Conservation (phyloP, 805 yeast species). For the Ogataea pignaliae region DNA sequence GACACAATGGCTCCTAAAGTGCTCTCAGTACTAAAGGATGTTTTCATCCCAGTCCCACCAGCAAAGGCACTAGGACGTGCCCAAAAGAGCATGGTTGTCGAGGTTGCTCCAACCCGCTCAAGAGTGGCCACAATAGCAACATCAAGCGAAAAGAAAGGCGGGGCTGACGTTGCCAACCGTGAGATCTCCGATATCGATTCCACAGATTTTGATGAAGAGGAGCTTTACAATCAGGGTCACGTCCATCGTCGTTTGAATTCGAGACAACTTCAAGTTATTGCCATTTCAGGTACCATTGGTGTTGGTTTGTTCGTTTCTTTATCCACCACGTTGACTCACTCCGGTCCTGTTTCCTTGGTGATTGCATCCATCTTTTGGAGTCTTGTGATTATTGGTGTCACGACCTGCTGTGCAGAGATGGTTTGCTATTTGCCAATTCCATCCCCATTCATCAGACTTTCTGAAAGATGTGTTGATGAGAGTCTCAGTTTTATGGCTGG, state of each 20-base stretch:
- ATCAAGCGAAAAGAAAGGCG: constrained; percentile 3
- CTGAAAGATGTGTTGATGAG: constrained; percentile 43
- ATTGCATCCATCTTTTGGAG: constrained; percentile 40
- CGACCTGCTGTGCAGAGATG: constrained; percentile 42
- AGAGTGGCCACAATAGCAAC: neutral
- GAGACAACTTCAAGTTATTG: constrained; percentile 44
- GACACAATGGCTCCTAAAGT: constrained; percentile 1
- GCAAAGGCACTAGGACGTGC: constrained; percentile 14
- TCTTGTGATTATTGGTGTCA: constrained; percentile 37
- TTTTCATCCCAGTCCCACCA: constrained; percentile 23
- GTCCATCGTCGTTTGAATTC: constrained; percentile 31
- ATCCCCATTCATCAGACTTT: constrained; percentile 43
- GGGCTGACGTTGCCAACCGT: constrained; percentile 1
- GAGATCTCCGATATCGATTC: constrained; percentile 4
- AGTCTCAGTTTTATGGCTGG: constrained; percentile 44
- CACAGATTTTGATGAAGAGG: constrained; percentile 3
- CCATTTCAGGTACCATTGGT: constrained; percentile 49
- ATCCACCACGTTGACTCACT: constrained; percentile 34
- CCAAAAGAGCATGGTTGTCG: constrained; percentile 8
- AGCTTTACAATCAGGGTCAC: constrained; percentile 12
- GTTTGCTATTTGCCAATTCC: constrained; percentile 44
- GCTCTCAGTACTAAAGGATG: constrained; percentile 15
- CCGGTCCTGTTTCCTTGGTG: constrained; percentile 40
- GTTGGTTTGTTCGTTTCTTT: constrained; percentile 42
- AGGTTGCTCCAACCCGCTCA: neutral